These are phyloP conservation scores for Plasmodium blacklocki DNA, from an alignment of 169 alveolate genomes.

Conservation along the genomic window DNA sequence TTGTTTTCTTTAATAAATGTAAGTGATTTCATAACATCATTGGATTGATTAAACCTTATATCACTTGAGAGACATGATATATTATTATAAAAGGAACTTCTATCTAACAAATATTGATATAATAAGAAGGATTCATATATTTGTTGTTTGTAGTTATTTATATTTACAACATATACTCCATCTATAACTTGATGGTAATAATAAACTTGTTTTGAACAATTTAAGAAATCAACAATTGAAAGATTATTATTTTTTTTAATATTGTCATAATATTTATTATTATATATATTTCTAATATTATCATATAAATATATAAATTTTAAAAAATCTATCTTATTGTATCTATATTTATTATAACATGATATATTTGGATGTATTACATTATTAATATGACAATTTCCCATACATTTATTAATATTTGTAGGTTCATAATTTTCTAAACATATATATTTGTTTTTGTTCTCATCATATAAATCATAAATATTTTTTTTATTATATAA, in stretches of 20 bases:
- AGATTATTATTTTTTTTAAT: conserved; percentile 5
- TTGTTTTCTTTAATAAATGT: not conserved
- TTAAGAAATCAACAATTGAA: conserved; percentile 34
- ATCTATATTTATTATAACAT: too few species aligned
- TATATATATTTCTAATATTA: conserved; percentile 6
- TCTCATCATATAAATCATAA: too few species aligned
- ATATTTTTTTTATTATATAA: too few species aligned
- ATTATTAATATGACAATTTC: too few species aligned
- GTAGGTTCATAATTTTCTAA: too few species aligned
- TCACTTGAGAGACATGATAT: too few species aligned
- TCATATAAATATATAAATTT: not conserved
- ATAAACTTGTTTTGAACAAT: conserved; percentile 20
- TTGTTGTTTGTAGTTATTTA: conserved; percentile 43
- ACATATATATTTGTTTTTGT: too few species aligned
- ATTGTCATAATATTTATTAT: not conserved
- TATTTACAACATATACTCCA: conserved; percentile 56
- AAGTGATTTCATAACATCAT: not conserved
- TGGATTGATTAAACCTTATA: not conserved
- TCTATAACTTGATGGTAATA: conserved; percentile 40
- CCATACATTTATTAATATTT: too few species aligned
- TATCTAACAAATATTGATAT: conserved; percentile 9
- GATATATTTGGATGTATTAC: too few species aligned
- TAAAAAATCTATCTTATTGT: conserved; percentile 1
- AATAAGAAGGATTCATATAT: conserved; percentile 47
- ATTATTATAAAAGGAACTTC: too few species aligned